A percentile compares a stretch with the other conserved stretches of the same genome.
Evolutionary conservation across 495 filamentous ascomycete genomes (phyloP).

Genomic region (Letharia lupina): DNA sequence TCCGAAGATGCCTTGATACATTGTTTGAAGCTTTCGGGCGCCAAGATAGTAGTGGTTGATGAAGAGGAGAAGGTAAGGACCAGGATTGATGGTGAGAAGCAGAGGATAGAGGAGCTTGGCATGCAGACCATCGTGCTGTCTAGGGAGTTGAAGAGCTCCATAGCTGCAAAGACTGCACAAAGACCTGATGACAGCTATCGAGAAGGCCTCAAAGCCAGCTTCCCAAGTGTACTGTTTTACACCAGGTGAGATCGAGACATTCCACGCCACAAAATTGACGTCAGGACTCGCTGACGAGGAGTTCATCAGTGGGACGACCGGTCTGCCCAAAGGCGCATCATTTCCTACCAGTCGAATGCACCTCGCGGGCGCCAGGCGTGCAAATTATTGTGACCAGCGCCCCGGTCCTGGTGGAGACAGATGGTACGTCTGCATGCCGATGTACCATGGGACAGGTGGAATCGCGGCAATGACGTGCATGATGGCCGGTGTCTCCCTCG

Average conservation of each 20-base stretch:
- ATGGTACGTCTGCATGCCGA: slow-evolving; percentile 72
- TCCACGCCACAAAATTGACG: background rate
- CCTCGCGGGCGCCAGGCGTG: slow-evolving; percentile 26
- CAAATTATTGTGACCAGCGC: slow-evolving; percentile 22
- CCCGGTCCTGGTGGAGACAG: slow-evolving; percentile 44
- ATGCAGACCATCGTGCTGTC: slow-evolving; percentile 48
- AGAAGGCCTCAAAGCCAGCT: slow-evolving; percentile 37
- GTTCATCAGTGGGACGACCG: slow-evolving; percentile 50
- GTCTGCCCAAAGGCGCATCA: slow-evolving; percentile 53
- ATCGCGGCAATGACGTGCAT: slow-evolving; percentile 48
- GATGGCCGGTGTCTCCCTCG: slow-evolving; percentile 51
- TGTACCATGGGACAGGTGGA: slow-evolving; percentile 70
- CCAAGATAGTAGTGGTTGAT: slow-evolving; percentile 58
- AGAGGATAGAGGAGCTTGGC: slow-evolving; percentile 43
- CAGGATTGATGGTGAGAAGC: slow-evolving; percentile 47
- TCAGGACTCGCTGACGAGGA: background rate
- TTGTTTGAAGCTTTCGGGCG: slow-evolving; percentile 53
- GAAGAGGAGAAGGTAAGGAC: slow-evolving; percentile 45
- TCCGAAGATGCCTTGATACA: slow-evolving; percentile 57
- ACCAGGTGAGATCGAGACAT: slow-evolving; percentile 39
- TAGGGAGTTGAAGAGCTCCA: slow-evolving; percentile 37
- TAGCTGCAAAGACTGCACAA: slow-evolving; percentile 39
- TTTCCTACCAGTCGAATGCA: slow-evolving; percentile 42
- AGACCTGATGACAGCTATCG: slow-evolving; percentile 45
- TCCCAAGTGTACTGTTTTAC: slow-evolving; percentile 56